Conservation (phyloP, 805 yeast species). For the Saccharomycopsis malanga region DNA sequence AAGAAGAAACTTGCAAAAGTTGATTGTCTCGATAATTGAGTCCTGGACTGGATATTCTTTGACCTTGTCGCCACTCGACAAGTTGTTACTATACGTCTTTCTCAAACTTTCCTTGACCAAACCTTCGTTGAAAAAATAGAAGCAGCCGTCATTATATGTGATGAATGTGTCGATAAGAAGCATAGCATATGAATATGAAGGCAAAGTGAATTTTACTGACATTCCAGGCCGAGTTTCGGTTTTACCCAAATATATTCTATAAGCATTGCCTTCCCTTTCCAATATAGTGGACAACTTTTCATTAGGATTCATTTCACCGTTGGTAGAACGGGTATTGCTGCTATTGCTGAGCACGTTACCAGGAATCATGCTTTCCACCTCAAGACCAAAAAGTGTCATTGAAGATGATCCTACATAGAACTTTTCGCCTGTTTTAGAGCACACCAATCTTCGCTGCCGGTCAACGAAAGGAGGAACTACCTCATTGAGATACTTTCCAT, state of each 20-base stretch:
- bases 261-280: conserved; percentile 73
- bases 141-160: conserved; percentile 77
- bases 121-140: conserved; percentile 80
- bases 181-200: conserved; percentile 72
- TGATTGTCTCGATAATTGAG: conserved; percentile 64
- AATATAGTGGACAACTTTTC: conserved; percentile 43
- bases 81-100: conserved; percentile 49
- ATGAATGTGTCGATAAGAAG: conserved; percentile 67
- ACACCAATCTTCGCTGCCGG: conserved; percentile 62
- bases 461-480: conserved; percentile 67
- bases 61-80: conserved; percentile 25
- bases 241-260: conserved; percentile 59
- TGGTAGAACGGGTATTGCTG: background rate
- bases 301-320: conserved; percentile 22
- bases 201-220: conserved; percentile 63
- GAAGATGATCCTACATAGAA: conserved; percentile 77
- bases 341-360: conserved; percentile 16
- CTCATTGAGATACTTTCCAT: conserved; percentile 31
- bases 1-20: conserved; percentile 70
- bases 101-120: conserved; percentile 59
- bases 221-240: conserved; percentile 62
- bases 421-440: conserved; percentile 68
- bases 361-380: conserved; percentile 60
- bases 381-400: conserved; percentile 74
- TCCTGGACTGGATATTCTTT: conserved; percentile 28